Percentiles rank a stretch among this genome's conserved stretches.
phyloP scores from a whole-genome alignment of 345 rosid species.

The Populus davidiana region DNA sequence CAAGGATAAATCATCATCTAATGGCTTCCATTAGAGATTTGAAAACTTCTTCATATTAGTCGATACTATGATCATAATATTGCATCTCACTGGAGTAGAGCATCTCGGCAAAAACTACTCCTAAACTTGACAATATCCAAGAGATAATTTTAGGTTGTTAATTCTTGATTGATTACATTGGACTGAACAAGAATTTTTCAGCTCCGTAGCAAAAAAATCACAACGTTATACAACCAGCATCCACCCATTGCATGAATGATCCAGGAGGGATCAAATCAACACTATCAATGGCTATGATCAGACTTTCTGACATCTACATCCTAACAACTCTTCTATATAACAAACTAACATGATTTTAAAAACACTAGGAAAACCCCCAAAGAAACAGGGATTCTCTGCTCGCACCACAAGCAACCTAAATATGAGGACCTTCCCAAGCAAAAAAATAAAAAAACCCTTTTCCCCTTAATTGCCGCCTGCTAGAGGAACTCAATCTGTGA shows the following conservation, averaged over 20 bases:
- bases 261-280: slow-evolving; percentile 10
- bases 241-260: neutral
- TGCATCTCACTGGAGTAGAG: neutral
- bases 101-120: neutral
- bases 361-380: neutral
- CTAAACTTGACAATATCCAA: neutral
- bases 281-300: neutral
- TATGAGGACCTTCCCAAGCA: slow-evolving; percentile 17
- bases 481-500: slow-evolving; percentile 17
- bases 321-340: neutral
- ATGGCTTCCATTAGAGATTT: neutral
- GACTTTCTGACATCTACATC: slow-evolving; percentile 1
- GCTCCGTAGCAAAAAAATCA: neutral
- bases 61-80: neutral
- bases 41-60: neutral
- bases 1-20: neutral
- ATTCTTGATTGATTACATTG: neutral
- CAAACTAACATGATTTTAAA: slow-evolving; percentile 2
- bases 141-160: slow-evolving; percentile 16
- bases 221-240: neutral
- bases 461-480: slow-evolving; percentile 23
- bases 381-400: neutral
- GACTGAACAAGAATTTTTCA: neutral
- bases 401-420: slow-evolving; percentile 12
- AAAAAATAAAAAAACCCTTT: slow-evolving; percentile 12